These are phyloP conservation scores for Puccinia triticina DNA, from an alignment of 1,284 basidiomycete species.

Conservation along the genomic window DNA sequence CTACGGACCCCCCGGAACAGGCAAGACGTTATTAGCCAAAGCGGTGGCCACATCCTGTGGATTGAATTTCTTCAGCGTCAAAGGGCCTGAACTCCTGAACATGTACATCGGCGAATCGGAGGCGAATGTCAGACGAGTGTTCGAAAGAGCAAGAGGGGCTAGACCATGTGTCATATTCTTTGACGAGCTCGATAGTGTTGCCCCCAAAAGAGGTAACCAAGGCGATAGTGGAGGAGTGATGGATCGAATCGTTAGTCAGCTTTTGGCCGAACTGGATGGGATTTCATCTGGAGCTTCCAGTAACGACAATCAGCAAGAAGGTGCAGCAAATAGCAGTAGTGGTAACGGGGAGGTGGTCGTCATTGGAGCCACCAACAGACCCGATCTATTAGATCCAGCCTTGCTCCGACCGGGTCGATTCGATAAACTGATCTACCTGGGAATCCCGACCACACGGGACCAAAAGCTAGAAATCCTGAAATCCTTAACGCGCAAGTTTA, in stretches of 20 bases:
- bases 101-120: slow-evolving; percentile 64
- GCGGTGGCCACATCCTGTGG: slow-evolving; percentile 63
- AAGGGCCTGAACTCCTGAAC: slow-evolving; percentile 63
- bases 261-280: slow-evolving; percentile 63
- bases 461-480: slow-evolving; percentile 85
- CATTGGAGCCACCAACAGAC: slow-evolving; percentile 63
- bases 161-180: slow-evolving; percentile 64
- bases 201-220: slow-evolving; percentile 63
- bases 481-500: slow-evolving; percentile 91
- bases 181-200: slow-evolving; percentile 63
- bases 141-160: slow-evolving; percentile 62
- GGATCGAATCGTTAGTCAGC: slow-evolving; percentile 63
- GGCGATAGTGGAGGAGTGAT: slow-evolving; percentile 64
- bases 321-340: slow-evolving; percentile 53
- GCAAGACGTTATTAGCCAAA: slow-evolving; percentile 63
- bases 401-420: slow-evolving; percentile 71
- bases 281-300: slow-evolving; percentile 57
- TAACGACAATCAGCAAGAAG: slow-evolving; percentile 44
- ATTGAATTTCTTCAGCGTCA: slow-evolving; percentile 64
- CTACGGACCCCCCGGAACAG: slow-evolving; percentile 63
- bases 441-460: slow-evolving; percentile 83
- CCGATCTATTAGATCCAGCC: slow-evolving; percentile 63
- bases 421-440: slow-evolving; percentile 94
- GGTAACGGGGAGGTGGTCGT: slow-evolving; percentile 63
- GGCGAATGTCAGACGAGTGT: slow-evolving; percentile 63